A percentile compares a stretch with the other conserved stretches of the same genome.
phyloP scores from a whole-genome alignment of 2,329 filamentous ascomycete genomes.

The Pyrenophora teres region DNA sequence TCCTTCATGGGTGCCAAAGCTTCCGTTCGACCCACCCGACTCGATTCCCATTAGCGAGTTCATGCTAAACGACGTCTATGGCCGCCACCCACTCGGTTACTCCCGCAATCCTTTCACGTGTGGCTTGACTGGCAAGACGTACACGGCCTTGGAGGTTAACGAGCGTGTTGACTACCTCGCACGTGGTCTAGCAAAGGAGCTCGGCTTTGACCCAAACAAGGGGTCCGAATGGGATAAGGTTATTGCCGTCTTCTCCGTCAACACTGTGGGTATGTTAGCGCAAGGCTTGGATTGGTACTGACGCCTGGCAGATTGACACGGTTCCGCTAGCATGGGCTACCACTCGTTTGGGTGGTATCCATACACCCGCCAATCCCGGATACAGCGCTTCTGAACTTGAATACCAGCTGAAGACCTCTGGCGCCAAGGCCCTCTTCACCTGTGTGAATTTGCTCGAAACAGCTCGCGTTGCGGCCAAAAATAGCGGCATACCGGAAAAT shows the following conservation, averaged over 20 bases:
- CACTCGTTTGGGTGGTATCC: conserved; percentile 74
- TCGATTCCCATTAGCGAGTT: conserved; percentile 76
- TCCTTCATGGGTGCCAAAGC: conserved; percentile 64
- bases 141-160: conserved; percentile 65
- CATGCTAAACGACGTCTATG: conserved; percentile 73
- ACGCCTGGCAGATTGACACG: conserved; percentile 67
- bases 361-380: conserved; percentile 75
- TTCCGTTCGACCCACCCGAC: conserved; percentile 72
- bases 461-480: conserved; percentile 67
- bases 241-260: conserved; percentile 75
- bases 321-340: conserved; percentile 73
- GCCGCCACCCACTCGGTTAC: conserved; percentile 65
- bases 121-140: conserved; percentile 71
- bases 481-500: conserved; percentile 65
- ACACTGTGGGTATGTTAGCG: conserved; percentile 64
- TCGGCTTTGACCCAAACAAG: conserved; percentile 71
- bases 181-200: conserved; percentile 69
- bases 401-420: conserved; percentile 72
- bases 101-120: conserved; percentile 77
- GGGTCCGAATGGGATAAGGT: conserved; percentile 84
- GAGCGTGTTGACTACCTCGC: conserved; percentile 70
- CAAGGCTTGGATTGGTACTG: conserved; percentile 12
- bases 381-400: conserved; percentile 72
- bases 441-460: conserved; percentile 68
- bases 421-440: conserved; percentile 73